Base-by-base conservation (phyloP, 2,329 filamentous ascomycete genomes). In the Aspergillus piperis region DNA sequence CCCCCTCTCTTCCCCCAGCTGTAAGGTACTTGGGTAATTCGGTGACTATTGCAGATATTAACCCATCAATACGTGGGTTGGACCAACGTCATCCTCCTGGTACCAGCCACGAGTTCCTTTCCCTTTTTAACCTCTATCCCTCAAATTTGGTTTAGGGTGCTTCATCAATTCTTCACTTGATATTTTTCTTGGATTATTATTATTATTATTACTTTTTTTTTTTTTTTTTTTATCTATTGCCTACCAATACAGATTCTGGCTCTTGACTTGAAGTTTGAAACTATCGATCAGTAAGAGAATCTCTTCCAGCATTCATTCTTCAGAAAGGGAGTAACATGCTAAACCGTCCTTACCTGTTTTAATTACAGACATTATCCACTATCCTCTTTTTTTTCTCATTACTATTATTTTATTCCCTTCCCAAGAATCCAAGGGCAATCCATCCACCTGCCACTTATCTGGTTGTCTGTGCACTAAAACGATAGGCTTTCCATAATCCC, bases 401-500 rank as follows among this genome's bases (percentile, higher is more conserved):
- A 51, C 5, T 56, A 30, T 56, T 47, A 6, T 39, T 38, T 48
- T 36, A 36, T 36, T 36, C 23, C 13, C 30, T 36, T 36, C 32
- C 41, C 19, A 23, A 30, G 7, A 13, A 13, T 8, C 48, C 13
- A 55, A 47, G 56, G 39, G 13, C 47, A 49, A 49, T 39, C 48
- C 15, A 25, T 36, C 47, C 32, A 55, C 17, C 52, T 25, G 32
- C 27, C 25, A 7, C 42, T 32, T 38, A 44, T 53, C 49, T 48
- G 47, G 42, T 54, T 42, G 49, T 59, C 62, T 30, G 57, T 47
- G 62, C 59, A 55, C 56, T 56, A 59, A 56, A 47, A 41, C 51
- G 57, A 62, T 61, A 64, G 62, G 57, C 56, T 61, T 63, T 52
- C 54, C 61, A 60, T 52, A 58, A 49, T 54, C 30, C 60, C 60